These are phyloP conservation scores for Fusarium palustre DNA, from an alignment of 2,329 filamentous ascomycete species.

Conservation along the genomic window DNA sequence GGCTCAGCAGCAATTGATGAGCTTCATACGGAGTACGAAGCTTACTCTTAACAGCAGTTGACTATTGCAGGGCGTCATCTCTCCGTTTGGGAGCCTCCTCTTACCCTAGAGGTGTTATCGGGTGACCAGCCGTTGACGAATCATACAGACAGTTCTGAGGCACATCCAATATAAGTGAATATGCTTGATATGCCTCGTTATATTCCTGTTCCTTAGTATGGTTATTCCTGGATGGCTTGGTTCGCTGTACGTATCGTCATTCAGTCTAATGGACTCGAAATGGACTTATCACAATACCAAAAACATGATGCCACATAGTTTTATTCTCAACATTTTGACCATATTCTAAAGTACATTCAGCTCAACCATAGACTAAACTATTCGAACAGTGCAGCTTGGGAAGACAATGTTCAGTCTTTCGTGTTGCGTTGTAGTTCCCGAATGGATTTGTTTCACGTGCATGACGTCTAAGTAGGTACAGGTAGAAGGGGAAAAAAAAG, in stretches of 20 bases:
- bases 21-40: neutral
- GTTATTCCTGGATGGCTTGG: neutral
- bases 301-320: neutral
- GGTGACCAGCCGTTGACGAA: neutral
- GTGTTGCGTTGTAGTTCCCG: neutral
- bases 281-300: neutral
- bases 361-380: neutral
- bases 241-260: neutral
- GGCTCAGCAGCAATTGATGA: neutral
- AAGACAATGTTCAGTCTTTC: neutral
- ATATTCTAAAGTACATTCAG: neutral
- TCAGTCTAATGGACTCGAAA: neutral
- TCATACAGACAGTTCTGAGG: neutral
- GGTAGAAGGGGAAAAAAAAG: conserved; percentile 26
- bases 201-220: neutral
- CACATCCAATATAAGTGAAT: neutral
- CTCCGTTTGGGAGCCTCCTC: neutral
- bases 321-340: neutral
- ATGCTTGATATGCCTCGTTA: neutral
- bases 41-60: conserved; percentile 1
- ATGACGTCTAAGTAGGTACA: neutral
- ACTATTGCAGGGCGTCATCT: neutral
- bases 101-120: neutral
- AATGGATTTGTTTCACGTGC: conserved; percentile 28
- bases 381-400: neutral